Evolutionary conservation across 139 green algal genomes (phyloP).

Genomic region (Chlorella sp.): DNA sequence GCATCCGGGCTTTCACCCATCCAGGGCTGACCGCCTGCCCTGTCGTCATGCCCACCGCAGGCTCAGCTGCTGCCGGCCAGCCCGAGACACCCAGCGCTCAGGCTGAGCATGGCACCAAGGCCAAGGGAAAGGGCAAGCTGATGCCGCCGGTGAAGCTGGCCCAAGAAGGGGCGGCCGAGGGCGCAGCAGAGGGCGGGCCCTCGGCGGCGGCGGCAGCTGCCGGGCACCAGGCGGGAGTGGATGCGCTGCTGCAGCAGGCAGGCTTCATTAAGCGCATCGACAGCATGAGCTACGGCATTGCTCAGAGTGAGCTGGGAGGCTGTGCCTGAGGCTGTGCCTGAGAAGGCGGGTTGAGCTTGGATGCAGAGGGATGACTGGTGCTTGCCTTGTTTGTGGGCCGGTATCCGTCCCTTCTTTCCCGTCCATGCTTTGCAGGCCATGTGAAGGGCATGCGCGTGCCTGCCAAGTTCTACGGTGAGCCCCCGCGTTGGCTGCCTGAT

Average conservation of each 20-base stretch:
- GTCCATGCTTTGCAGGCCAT: conserved; percentile 15
- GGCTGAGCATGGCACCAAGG: not conserved
- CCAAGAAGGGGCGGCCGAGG: not conserved
- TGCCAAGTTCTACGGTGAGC: conserved; percentile 35
- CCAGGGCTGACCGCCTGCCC: not conserved
- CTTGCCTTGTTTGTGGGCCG: too few relatives aligned
- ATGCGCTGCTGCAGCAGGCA: not conserved
- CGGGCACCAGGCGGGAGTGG: not conserved
- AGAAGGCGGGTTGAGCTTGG: too few relatives aligned
- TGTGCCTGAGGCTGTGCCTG: not conserved
- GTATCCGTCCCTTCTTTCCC: too few relatives aligned
- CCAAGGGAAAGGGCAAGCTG: not conserved
- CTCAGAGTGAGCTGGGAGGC: not conserved
- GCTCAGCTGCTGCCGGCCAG: not conserved
- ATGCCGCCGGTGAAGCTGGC: not conserved
- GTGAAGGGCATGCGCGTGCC: conserved; percentile 43
- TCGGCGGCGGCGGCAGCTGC: not conserved
- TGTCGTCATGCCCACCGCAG: not conserved
- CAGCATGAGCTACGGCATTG: not conserved
- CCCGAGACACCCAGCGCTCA: not conserved
- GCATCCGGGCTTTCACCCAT: not conserved
- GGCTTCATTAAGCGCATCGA: not conserved
- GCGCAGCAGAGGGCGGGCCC: not conserved
- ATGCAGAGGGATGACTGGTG: too few relatives aligned
- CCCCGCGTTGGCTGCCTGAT: too few relatives aligned